Evolutionary conservation across 2,329 filamentous ascomycete species (phyloP), one percentile per base, ranked within the genome.

Genomic region (Lachnellula hyalina): DNA sequence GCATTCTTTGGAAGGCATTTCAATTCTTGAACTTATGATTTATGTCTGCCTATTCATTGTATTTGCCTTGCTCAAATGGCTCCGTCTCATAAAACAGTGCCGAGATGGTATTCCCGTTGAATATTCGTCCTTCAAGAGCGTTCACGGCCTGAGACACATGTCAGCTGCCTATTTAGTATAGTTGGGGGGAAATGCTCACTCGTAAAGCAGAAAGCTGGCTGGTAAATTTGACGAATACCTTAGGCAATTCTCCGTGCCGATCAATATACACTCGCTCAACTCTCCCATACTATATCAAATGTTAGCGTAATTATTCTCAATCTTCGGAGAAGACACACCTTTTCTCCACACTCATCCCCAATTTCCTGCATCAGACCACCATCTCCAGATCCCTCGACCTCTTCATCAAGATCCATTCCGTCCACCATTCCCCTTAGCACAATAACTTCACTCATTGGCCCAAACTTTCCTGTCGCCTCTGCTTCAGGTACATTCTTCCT

Each of bases 171-270:
- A 32, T 46, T n/a, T 8, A 21, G 48, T 49, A 17, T 25, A 36
- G 21, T 46, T 9, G 44, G 44, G 17, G 35, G 44, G 25, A 8
- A 21, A 28, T 17, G 80, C 85, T 75, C 77, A 92, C 89, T 64
- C 91, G 81, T 55, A 97, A 73, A 14, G 91, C 94, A 46, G 89
- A 94, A 52, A 97, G 77, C 65, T 86, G 83, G 62, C 87, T 88
- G 2, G 89, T 93, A 68, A 97, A 99, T 70, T 95, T 90, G 70
- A 99, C 90, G 71, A 96, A 97, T 4, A 99, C 94, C 51, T 84
- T 82, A 12, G 77, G 73, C 57, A 70, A 73, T 44, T 76, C 73
- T 48, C 76, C 77, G 61, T 79, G 74, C 45, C 83, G 76, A 66
- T 89, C 83, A 55, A 96, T 85, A 66, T 86, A 86, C 17, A 96